Base-by-base conservation (phyloP, 352 stramenopile genomes). In the Nothophytophthora sp. region DNA sequence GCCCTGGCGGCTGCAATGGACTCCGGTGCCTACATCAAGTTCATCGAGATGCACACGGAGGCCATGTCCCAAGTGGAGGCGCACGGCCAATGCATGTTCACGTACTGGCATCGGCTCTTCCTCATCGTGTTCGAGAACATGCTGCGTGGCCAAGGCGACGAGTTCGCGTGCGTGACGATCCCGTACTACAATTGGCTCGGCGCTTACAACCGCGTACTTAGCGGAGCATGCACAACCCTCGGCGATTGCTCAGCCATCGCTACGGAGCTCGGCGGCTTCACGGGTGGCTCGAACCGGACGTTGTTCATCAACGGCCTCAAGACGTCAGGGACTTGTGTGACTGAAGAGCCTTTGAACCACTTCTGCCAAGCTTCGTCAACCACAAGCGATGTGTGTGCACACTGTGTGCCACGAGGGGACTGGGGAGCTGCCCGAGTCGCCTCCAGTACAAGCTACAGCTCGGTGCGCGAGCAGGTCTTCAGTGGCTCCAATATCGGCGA, bases 101-200 rank as follows among this genome's bases (percentile, higher is more conserved):
- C 89, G 38, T 89, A 88, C 60, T 93, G 82, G 82, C 80, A 91
- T 47, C 78, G 80, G 1, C 33, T 76, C 10, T 74, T 90, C 29
- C 64, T 93, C 9, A 22, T 74, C 0, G 67, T 46, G n/a, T 93
- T 85, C 40, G 80, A 91, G 50, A 93, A 89, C 61, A 90, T 93
- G 76, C 61, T 93, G 25, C 83, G 83, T 22, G 62, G 46, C 0
- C 70, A 85, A 38, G 75, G 61, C 7, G 0, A 44, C 0, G 18
- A 65, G 37, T 93, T 60, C 24, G 70, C 61, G 15, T 93, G 82
- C 37, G 58, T 91, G 29, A 91, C 80, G 13, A 34, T 93, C 2
- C 82, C 82, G 24, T 91, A 88, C 59, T 93, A 70, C 63, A 80
- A 91, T 55, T 88, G 69, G 59, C 68, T 90, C 27, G 73, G 67